Evolutionary conservation across 176 grass and related monocot genomes (phyloP).

Genomic region (Pontederia crassipes): DNA sequence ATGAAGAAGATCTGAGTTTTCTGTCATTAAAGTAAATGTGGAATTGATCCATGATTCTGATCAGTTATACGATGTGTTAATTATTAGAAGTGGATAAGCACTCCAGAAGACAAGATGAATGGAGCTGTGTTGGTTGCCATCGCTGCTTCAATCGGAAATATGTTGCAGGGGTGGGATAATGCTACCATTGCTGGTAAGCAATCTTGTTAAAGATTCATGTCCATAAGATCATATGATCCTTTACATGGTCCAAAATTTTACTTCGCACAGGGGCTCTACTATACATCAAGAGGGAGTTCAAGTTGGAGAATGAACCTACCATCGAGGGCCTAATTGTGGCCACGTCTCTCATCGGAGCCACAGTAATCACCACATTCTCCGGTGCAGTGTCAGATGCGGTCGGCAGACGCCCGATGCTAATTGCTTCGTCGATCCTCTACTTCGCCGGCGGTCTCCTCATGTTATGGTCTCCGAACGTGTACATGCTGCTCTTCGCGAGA

Average conservation of each 20-base stretch:
- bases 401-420: constrained; percentile 56
- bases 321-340: constrained; percentile 68
- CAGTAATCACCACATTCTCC: constrained; percentile 80
- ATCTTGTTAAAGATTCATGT: too few species aligned
- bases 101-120: too few species aligned
- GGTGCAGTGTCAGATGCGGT: constrained; percentile 62
- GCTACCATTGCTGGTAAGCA: too few species aligned
- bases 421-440: constrained; percentile 66
- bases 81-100: too few species aligned
- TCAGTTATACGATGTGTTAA: too few species aligned
- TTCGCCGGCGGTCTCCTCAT: constrained; percentile 36
- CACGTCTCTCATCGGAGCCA: constrained; percentile 76
- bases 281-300: constrained; percentile 77
- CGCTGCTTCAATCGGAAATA: too few species aligned
- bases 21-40: too few species aligned
- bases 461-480: constrained; percentile 70
- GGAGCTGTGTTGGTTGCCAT: too few species aligned
- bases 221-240: too few species aligned
- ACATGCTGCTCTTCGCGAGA: constrained; percentile 50
- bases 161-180: too few species aligned
- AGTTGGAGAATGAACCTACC: constrained; percentile 46
- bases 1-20: too few species aligned
- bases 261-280: constrained; percentile 32
- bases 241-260: background rate
- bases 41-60: too few species aligned